Evolutionary conservation across 352 stramenopile species (phyloP), one percentile per base, ranked within the genome.

Genomic region (Phytophthora parvispora): DNA sequence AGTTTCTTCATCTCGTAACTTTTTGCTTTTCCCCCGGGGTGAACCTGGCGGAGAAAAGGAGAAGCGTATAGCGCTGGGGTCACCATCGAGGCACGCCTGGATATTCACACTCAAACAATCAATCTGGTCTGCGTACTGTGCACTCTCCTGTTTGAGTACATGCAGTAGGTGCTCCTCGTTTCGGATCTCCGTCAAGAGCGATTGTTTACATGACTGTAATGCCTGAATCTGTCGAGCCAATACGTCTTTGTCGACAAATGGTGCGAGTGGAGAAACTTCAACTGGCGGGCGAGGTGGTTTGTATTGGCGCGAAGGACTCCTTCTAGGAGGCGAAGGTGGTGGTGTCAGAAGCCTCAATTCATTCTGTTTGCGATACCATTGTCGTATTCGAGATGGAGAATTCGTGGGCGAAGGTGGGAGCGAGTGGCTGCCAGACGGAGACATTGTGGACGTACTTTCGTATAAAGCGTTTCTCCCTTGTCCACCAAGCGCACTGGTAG

Each of bases 181-280:
- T 6, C 80, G 80, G 32, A 93, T 90, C 56, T 93, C 85, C 3
- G 34, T 70, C 29, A 91, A 43, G 3, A 91, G 71, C 1, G 80
- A 88, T 74, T 91, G 83, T 20, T 91, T 90, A 24, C 81, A 90
- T 3, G 81, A 90, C 45, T 91, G 83, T 4, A 93, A 53, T 12
- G 81, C 73, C 25, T 91, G 84, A 40, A 90, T 90, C 49, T 90
- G 82, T 16, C 64, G 64, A 9, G 73, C 62, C 4, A 92, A 60
- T 2, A 83, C 75, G 8, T 86, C 77, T 36, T 75, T 82, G 43
- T 86, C 72, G 20, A 78, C 69, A 3, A 79, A 70, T 48, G 64
- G 56, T 36, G 67, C 27, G 4, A 81, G 68, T 50, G 72, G 68
- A n/a, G 62, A 74, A 36, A 34, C 31, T 25, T 67, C 53, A 5